A percentile compares a stretch with the other conserved stretches of the same genome.
Conservation (phyloP, 129 eudicot species). For the Mikania micrantha region DNA sequence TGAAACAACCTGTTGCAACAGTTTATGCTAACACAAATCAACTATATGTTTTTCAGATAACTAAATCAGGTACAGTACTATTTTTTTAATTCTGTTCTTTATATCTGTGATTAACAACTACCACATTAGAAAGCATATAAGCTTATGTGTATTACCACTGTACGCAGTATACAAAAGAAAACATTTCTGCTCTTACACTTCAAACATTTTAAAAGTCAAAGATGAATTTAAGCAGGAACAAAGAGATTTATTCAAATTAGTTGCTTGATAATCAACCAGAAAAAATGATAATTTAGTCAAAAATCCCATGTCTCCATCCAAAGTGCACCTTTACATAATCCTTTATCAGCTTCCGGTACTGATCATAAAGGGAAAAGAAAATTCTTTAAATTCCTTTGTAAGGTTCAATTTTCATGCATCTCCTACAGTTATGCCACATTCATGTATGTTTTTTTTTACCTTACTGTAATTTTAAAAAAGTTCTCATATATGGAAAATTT, state of each 20-base stretch:
- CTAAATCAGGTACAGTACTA: neutral
- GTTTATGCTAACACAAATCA: conserved; percentile 1
- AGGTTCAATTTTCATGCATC: neutral
- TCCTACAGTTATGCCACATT: neutral
- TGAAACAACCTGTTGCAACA: neutral
- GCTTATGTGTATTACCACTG: neutral
- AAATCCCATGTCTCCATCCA: neutral
- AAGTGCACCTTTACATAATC: neutral
- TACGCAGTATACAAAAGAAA: conserved; percentile 4
- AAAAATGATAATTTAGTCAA: neutral
- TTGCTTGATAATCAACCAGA: conserved; percentile 2
- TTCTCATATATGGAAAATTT: neutral
- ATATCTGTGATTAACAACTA: neutral
- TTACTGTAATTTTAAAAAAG: neutral
- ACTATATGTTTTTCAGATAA: neutral
- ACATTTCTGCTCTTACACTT: neutral
- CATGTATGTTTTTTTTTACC: neutral
- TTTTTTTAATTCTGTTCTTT: neutral
- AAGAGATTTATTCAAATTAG: neutral
- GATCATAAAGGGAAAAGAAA: neutral
- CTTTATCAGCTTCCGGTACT: conserved; percentile 2
- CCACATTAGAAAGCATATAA: neutral
- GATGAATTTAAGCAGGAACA: conserved; percentile 1
- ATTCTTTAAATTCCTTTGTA: neutral
- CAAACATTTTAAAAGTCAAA: neutral